Base-by-base conservation (phyloP, 2,329 filamentous ascomycete species). In the Beauveria medogensis region DNA sequence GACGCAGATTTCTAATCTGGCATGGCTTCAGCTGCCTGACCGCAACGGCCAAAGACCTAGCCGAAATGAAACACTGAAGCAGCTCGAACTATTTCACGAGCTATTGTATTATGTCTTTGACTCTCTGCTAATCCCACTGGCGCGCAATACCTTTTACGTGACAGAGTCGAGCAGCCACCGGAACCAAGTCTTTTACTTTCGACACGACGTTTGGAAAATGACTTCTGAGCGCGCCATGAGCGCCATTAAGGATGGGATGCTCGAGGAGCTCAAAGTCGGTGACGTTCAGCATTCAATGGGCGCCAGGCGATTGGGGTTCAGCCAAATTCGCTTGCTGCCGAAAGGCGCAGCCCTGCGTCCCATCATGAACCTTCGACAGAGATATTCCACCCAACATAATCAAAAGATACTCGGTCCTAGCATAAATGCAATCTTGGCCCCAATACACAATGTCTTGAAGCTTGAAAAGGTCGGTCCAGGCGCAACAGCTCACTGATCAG, bases 61-160 rank as follows among this genome's bases (percentile, higher is more conserved):
- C 63, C 78, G 80, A 62, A 86, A 88, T 0, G 93, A 97, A 69
- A 78, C 83, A 34, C 75, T 77, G 7, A 97, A 97, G 72, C 86
- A 92, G 12, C 78, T 77, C 28, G 90, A 97, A 69, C 80, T 97
- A 0, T 83, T 97, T 54, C 75, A 86, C 58, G 94, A 99, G 71
- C 86, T 97, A 62, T 68, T 97, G 7, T 97, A 97, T 75, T 99
- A 92, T 71, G 66, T 96, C 4, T 94, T 99, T 68, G 94, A 99
- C 73, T 97, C 92, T 0, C 80, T 97, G 24, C 70, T 99, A 60
- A 89, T 97, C 67, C 93, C 94, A 10, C 80, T 99, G 8, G 82
- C 97, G 53, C 85, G 90, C 40, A 86, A 84, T 64, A 92, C 94
- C 68, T 99, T 99, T 69, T 93, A 97, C 69, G 90, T 97, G 43